Evolutionary conservation across 768 basidiomycete species (phyloP), one percentile per base, ranked within the genome.

Genomic region (Suillus occidentalis): DNA sequence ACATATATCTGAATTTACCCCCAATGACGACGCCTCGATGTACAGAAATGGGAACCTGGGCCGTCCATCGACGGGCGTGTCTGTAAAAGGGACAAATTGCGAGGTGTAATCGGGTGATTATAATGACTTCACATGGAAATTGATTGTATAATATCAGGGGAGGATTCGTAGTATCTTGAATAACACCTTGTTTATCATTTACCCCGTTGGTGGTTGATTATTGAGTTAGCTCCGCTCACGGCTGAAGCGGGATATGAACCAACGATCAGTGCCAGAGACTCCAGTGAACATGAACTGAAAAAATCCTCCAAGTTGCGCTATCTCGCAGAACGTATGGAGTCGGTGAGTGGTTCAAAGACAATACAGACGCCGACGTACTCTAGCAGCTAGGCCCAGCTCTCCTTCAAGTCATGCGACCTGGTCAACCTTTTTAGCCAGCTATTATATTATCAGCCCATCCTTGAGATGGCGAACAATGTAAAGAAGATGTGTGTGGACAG

Each of bases 1-100:
- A 7, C 60, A 65, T 43, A 53, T 65, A 36, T 59, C 61, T 37
- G 13, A 40, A 18, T 53, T 63, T 7, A 55, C 31, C 18, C 31
- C 34, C 12, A n/a, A 5, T 4, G 20, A 55, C 6, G 20, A 12
- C 12, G 34, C 53, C 12, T 36, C 34, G 12, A 20, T 36, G 53
- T 13, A 7, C 20, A 36, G 53, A n/a, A 36, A 7, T 55, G 31
- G 31, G 12, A 36, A 34, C 7, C 53, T n/a, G 20, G 12, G 3
- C 6, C 53, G 20, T 36, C 34, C 34, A 13, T n/a, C 20, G 20
- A 55, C 53, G n/a, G 20, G 6, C 53, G 12, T 12, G 34, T 12
- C 18, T 53, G 18, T 20, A 10, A 9, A 53, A 34, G 28, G 18
- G 28, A 10, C 28, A 20, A 20, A 10, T 34, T 34, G 18, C 52